A percentile compares a stretch with the other conserved stretches of the same genome.
These are phyloP conservation scores for Aspergillus candidus DNA, from an alignment of 2,329 filamentous ascomycete species.

Conservation along the genomic window DNA sequence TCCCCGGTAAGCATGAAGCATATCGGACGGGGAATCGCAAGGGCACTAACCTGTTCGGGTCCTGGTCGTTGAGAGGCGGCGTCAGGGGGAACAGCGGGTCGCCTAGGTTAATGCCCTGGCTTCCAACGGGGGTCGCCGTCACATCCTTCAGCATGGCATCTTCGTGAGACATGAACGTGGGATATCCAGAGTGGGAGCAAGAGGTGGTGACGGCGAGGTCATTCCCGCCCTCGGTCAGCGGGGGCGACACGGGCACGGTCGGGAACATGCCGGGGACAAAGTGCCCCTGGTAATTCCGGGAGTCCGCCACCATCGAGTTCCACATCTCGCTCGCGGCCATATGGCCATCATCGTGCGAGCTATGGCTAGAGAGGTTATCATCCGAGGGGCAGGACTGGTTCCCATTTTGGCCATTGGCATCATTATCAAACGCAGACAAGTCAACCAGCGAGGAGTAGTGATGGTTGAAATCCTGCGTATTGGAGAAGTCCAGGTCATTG, in stretches of 20 bases:
- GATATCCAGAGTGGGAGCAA: conserved; percentile 35
- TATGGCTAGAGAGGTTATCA: conserved; percentile 34
- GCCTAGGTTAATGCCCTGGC: conserved; percentile 32
- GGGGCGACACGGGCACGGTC: conserved; percentile 37
- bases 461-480: conserved; percentile 33
- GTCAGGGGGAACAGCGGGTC: conserved; percentile 37
- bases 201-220: conserved; percentile 37
- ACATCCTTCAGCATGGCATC: conserved; percentile 34
- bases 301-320: conserved; percentile 32
- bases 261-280: conserved; percentile 31
- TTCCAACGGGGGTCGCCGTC: conserved; percentile 28
- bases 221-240: conserved; percentile 38
- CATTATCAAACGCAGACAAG: conserved; percentile 38
- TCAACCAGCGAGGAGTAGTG: conserved; percentile 35
- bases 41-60: conserved; percentile 36
- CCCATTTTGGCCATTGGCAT: conserved; percentile 29
- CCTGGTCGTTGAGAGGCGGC: conserved; percentile 35
- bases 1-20: conserved; percentile 8
- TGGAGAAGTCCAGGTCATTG: conserved; percentile 31
- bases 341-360: conserved; percentile 35
- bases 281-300: conserved; percentile 30
- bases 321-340: conserved; percentile 28
- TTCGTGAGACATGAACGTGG: conserved; percentile 33
- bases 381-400: conserved; percentile 30
- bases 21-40: neutral